phyloP scores from a whole-genome alignment of 768 basidiomycete genomes.

The Leucosporidium yakuticum region DNA sequence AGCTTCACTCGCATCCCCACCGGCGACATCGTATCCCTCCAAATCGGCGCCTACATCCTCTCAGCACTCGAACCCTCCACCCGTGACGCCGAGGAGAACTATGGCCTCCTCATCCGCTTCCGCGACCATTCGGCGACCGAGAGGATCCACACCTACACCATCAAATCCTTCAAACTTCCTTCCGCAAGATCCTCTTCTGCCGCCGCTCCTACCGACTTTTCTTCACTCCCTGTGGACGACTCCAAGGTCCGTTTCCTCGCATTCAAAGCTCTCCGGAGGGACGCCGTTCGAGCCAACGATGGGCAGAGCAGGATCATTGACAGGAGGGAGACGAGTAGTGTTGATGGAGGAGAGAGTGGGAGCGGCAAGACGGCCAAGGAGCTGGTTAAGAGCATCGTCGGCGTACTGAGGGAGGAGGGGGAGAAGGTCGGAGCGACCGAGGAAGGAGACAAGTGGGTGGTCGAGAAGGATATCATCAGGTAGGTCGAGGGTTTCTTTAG shows the following conservation, averaged over 20 bases:
- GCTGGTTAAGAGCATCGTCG: constrained; percentile 11
- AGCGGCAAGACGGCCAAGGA: constrained; percentile 17
- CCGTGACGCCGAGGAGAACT: constrained; percentile 78
- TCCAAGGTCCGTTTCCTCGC: constrained; percentile 17
- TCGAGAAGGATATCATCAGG: constrained; percentile 30
- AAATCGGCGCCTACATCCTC: constrained; percentile 89
- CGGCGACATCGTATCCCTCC: constrained; percentile 66
- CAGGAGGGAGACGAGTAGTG: background rate
- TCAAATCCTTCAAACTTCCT: constrained; percentile 43
- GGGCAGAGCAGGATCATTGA: constrained; percentile 15
- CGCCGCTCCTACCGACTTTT: background rate
- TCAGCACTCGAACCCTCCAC: constrained; percentile 89
- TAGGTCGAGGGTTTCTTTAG: background rate
- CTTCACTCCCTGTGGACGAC: background rate
- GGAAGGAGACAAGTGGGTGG: constrained; percentile 11
- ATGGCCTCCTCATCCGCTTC: constrained; percentile 81
- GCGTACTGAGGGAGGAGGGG: constrained; percentile 5
- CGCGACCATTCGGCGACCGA: constrained; percentile 64
- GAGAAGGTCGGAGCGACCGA: constrained; percentile 18
- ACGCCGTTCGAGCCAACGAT: constrained; percentile 12
- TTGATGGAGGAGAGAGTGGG: background rate
- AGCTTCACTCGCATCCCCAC: constrained; percentile 83
- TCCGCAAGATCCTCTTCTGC: background rate
- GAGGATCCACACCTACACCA: constrained; percentile 74
- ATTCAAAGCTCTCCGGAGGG: constrained; percentile 26